phyloP scores from a whole-genome alignment of 345 rosid species.

The Camelina laxa region DNA sequence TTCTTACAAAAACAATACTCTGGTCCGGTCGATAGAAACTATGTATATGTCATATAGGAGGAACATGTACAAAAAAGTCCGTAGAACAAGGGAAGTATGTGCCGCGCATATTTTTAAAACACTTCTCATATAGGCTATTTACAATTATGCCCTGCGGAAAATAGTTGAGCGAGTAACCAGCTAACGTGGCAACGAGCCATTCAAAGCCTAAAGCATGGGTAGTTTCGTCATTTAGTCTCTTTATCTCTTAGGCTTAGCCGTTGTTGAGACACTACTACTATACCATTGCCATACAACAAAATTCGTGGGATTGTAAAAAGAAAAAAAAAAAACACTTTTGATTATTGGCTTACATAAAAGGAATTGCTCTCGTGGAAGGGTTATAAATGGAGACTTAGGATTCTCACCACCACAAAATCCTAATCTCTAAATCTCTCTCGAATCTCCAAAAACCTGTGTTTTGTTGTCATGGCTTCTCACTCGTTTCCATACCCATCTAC shows the following conservation, averaged over 20 bases:
- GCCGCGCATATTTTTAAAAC: conserved; percentile 9
- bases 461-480: conserved; percentile 29
- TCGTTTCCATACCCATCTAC: conserved; percentile 64
- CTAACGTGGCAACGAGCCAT: not conserved
- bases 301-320: not conserved
- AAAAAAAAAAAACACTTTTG: no score
- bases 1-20: not conserved
- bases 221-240: not conserved
- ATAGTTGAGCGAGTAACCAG: not conserved
- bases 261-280: not conserved
- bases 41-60: not conserved
- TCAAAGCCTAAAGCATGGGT: not conserved
- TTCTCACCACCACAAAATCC: not conserved
- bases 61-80: not conserved
- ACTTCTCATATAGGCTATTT: not conserved
- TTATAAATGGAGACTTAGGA: conserved; percentile 14
- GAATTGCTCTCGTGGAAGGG: not conserved
- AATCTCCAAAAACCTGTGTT: not conserved
- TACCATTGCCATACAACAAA: not conserved
- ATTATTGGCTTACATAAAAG: no score
- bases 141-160: not conserved
- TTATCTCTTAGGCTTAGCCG: not conserved
- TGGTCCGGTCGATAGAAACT: not conserved
- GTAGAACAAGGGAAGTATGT: not conserved
- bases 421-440: not conserved